Conservation (phyloP, 1,284 basidiomycete species). For the Ceratobasidium sp. region DNA sequence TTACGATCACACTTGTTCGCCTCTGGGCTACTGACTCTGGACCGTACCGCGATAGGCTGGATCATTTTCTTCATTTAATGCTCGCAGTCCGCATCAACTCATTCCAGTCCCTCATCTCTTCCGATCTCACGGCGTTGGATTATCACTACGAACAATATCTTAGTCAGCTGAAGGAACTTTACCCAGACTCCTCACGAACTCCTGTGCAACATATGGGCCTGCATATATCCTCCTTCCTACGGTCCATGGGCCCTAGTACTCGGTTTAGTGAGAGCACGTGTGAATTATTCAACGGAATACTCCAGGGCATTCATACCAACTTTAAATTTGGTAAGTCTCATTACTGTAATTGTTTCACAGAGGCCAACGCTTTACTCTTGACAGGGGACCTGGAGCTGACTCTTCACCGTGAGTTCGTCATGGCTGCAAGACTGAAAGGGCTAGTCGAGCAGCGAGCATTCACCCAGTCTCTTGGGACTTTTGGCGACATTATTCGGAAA, state of each 20-base stretch:
- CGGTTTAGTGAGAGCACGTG: constrained; percentile 16
- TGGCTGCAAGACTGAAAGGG: not conserved
- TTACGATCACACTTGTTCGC: constrained; percentile 44
- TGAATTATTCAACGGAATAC: constrained; percentile 42
- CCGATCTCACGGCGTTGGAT: not conserved
- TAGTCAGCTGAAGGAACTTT: not conserved
- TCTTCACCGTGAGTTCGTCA: constrained; percentile 10
- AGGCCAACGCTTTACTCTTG: not conserved
- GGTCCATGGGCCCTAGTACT: constrained; percentile 29
- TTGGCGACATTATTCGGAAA: not conserved
- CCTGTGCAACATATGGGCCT: constrained; percentile 37
- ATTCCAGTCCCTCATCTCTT: not conserved
- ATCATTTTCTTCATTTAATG: constrained; percentile 27
- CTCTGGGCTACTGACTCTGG: too few species aligned
- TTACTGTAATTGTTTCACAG: not conserved
- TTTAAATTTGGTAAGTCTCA: constrained; percentile 29
- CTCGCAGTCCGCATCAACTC: constrained; percentile 17
- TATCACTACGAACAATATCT: constrained; percentile 9
- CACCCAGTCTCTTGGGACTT: not conserved
- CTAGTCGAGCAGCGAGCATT: not conserved
- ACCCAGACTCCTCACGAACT: not conserved
- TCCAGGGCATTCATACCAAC: constrained; percentile 32
- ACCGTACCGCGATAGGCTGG: too few species aligned
- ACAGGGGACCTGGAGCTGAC: constrained; percentile 23
- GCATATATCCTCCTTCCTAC: constrained; percentile 32